Conservation (phyloP, 768 basidiomycete species). For the Phanerodontia chrysosporium region DNA sequence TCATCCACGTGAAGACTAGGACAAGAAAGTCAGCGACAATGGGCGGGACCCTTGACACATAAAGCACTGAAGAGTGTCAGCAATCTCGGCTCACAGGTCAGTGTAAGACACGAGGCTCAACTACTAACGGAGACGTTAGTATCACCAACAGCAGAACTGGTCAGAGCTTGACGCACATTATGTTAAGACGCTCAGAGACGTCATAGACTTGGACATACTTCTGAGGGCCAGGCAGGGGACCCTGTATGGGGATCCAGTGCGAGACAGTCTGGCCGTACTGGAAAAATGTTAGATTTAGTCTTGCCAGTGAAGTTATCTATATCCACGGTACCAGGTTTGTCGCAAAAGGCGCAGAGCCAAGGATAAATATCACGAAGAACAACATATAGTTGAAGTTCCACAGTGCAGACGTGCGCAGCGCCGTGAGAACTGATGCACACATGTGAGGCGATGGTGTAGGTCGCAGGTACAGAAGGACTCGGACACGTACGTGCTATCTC, state of each 20-base stretch:
- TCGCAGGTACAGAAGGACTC: too few relatives aligned
- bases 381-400: background rate
- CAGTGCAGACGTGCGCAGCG: background rate
- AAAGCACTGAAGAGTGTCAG: background rate
- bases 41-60: background rate
- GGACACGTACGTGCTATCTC: too few relatives aligned
- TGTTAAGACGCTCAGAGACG: background rate
- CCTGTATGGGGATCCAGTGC: background rate
- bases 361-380: background rate
- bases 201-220: background rate
- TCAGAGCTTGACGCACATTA: background rate
- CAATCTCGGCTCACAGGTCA: too few relatives aligned
- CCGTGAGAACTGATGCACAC: background rate
- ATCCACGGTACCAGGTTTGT: background rate
- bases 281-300: too few relatives aligned
- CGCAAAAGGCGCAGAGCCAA: background rate
- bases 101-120: too few relatives aligned
- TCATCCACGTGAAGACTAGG: background rate
- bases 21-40: background rate
- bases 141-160: too few relatives aligned
- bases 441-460: too few relatives aligned
- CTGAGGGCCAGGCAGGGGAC: background rate
- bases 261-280: background rate
- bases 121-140: too few relatives aligned
- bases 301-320: too few relatives aligned